Percentiles rank a stretch among this genome's conserved stretches.
These are phyloP conservation scores for Diaporthe longicolla DNA, from an alignment of 2,329 filamentous ascomycete genomes.

Conservation along the genomic window DNA sequence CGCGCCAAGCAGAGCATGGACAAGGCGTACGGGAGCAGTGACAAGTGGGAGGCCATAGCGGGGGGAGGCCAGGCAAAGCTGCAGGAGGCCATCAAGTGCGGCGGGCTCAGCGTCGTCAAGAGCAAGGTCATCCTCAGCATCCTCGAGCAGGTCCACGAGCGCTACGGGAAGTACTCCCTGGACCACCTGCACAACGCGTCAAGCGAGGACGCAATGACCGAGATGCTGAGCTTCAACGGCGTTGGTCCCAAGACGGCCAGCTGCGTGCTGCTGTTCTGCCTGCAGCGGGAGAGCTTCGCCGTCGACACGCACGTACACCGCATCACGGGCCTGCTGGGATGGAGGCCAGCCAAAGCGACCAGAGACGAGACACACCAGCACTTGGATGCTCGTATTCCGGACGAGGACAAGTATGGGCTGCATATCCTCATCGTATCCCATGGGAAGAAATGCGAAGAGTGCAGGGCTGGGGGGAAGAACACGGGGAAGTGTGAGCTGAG, in stretches of 20 bases:
- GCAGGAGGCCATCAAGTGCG: conserved; percentile 75
- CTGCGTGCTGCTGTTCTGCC: conserved; percentile 67
- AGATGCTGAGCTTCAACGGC: conserved; percentile 64
- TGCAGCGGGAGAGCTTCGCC: conserved; percentile 62
- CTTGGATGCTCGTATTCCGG: conserved; percentile 62
- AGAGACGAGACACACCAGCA: conserved; percentile 65
- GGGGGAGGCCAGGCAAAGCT: conserved; percentile 57
- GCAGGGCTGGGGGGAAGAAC: conserved; percentile 59
- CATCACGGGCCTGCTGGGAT: conserved; percentile 63
- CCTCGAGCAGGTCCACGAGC: conserved; percentile 71
- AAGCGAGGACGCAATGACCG: conserved; percentile 63
- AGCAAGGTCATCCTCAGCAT: conserved; percentile 79
- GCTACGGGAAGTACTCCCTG: conserved; percentile 60
- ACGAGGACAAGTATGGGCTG: conserved; percentile 64
- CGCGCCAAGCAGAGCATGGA: conserved; percentile 69
- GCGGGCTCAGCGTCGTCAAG: conserved; percentile 80
- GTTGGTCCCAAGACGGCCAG: conserved; percentile 69
- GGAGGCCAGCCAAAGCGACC: conserved; percentile 58
- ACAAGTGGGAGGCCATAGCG: conserved; percentile 59
- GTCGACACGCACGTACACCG: conserved; percentile 69
- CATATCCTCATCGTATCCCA: conserved; percentile 65
- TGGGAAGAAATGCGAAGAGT: conserved; percentile 61
- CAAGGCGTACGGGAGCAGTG: conserved; percentile 57
- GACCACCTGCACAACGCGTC: conserved; percentile 61
- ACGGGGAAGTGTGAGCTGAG: conserved; percentile 57